Percentiles rank a stretch among this genome's conserved stretches.
phyloP scores from a whole-genome alignment of 129 eudicot genomes.

The Glebionis coronaria region DNA sequence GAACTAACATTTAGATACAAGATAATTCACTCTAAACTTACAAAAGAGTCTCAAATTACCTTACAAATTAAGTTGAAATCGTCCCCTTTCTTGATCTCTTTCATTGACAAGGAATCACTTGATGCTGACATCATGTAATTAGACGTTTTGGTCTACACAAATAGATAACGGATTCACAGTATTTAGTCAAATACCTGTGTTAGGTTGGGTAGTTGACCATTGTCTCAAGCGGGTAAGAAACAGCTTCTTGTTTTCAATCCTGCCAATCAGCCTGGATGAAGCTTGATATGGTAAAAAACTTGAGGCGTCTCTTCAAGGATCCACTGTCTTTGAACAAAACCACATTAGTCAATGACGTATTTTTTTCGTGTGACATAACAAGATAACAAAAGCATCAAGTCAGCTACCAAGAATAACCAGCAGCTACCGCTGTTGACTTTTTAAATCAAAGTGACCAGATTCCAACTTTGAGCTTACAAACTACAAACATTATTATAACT shows the following conservation, averaged over 20 bases:
- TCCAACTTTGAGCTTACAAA: too few relatives aligned
- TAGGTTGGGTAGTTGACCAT: slow-evolving; percentile 48
- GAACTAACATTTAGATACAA: too few relatives aligned
- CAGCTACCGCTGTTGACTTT: too few relatives aligned
- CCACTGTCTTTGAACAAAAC: slow-evolving; percentile 60
- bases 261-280: slow-evolving; percentile 48
- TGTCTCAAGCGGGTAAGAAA: slow-evolving; percentile 52
- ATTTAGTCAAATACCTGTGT: slow-evolving; percentile 32
- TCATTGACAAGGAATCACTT: too few relatives aligned
- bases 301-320: slow-evolving; percentile 55
- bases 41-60: slow-evolving; percentile 47
- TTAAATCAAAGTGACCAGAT: too few relatives aligned
- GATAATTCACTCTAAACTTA: too few relatives aligned
- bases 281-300: slow-evolving; percentile 63
- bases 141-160: slow-evolving; percentile 31
- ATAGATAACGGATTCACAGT: too few relatives aligned
- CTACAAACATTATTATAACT: too few relatives aligned
- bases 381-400: slow-evolving; percentile 15
- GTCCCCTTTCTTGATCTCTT: slow-evolving; percentile 48
- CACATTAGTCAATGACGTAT: slow-evolving; percentile 57
- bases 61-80: slow-evolving; percentile 61
- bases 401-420: too few relatives aligned
- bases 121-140: too few relatives aligned
- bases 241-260: slow-evolving; percentile 50
- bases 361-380: slow-evolving; percentile 60